Evolutionary conservation across 257 asterid genomes (phyloP), one percentile per base, ranked within the genome.

Genomic region (Apocynum venetum): DNA sequence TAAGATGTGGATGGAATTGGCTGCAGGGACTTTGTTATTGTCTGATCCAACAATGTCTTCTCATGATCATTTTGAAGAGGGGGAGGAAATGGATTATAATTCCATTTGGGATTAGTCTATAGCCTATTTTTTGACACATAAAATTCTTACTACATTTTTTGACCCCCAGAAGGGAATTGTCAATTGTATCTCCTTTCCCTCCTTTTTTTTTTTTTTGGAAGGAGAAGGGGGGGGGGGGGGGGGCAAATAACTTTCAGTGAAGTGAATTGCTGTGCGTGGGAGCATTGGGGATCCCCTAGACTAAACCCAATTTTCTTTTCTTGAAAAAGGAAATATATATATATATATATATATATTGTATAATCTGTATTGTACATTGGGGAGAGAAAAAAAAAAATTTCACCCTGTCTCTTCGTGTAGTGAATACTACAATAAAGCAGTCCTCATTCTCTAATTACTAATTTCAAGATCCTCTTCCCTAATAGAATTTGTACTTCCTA

Each of bases 1-100:
- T 40, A 82, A 86, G 75, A 86, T 87, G 88, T 91, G 93, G 96
- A 87, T 35, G 51, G 77, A 78, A 60, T 56, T 65, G 52, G 53
- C 60, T 2, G 76, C 4, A 8, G 7, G 48, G 44, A 49, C 74
- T 46, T 8, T 43, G 4, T 57, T 61, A n/a, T 2, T 41, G 44
- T 46, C n/a, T 0, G 76, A 79, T 12, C 72, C 78, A 3, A 49
- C 46, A 43, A 20, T 3, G 13, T 41, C 36, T 47, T 53, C 1
- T 68, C 82, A 77, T 31, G 84, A 68, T 43, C 73, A 79, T 44
- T 56, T 77, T 76, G 78, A 67, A 17, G 82, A 82, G n/a, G 78
- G 77, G 79, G 86, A 82, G 49, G 88, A 84, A 36, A 72, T 72
- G 56, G 81, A 76, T 25, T 79, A 75, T 31, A 77, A 78, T 77